phyloP scores from a whole-genome alignment of 208 protist genomes.

The Acanthamoeba healyi region DNA sequence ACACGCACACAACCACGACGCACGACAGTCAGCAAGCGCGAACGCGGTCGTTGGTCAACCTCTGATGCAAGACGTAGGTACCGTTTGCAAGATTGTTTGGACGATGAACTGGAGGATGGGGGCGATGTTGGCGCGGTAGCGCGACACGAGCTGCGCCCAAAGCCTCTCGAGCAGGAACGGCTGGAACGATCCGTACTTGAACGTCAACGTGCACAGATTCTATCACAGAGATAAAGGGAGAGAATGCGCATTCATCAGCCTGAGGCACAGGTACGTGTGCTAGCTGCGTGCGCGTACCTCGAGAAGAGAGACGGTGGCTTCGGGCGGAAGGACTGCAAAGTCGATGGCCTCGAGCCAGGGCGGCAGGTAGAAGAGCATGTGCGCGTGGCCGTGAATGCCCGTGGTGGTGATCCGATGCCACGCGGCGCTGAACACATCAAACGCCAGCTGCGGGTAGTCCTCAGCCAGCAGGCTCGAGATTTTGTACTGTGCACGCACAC shows the following conservation, averaged over 20 bases:
- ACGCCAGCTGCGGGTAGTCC: constrained; percentile 28
- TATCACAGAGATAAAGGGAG: neutral
- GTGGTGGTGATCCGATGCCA: constrained; percentile 69
- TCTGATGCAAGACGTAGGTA: neutral
- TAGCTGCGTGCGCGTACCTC: neutral
- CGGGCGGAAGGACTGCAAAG: neutral
- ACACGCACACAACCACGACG: neutral
- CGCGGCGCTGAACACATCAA: neutral
- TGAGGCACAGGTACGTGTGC: neutral
- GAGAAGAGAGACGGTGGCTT: neutral
- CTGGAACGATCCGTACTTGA: constrained; percentile 25
- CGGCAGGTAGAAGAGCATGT: constrained; percentile 65
- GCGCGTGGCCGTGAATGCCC: constrained; percentile 21
- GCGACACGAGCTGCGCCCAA: neutral
- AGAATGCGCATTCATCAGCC: neutral
- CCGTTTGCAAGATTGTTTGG: neutral
- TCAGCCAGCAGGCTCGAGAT: constrained; percentile 51
- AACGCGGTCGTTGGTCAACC: neutral
- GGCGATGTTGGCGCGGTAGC: neutral
- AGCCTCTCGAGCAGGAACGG: neutral
- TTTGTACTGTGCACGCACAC: constrained; percentile 13
- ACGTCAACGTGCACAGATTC: constrained; percentile 24
- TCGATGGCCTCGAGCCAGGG: constrained; percentile 53
- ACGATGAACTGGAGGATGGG: constrained; percentile 10
- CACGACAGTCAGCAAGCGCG: neutral